phyloP scores from a whole-genome alignment of 2,329 filamentous ascomycete genomes.

The Ascosphaera aggregata region DNA sequence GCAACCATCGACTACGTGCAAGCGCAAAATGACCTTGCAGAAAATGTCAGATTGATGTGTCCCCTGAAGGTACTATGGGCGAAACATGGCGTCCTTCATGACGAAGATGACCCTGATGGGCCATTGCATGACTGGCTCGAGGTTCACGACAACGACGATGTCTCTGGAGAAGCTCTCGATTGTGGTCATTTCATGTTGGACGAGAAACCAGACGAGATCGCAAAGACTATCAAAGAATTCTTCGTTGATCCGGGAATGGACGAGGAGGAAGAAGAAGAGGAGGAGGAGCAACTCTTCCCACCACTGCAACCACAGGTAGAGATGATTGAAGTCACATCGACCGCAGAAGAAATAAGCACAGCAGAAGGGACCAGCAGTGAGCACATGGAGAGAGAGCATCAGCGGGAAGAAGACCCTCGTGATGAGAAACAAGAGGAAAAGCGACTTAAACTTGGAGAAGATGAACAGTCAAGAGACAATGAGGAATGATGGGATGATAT shows the following conservation, averaged over 20 bases:
- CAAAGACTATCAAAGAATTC: conserved; percentile 20
- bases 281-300: too few species aligned
- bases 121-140: conserved; percentile 26
- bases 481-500: background rate
- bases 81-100: conserved; percentile 16
- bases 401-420: too few species aligned
- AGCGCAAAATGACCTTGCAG: conserved; percentile 22
- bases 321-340: too few species aligned
- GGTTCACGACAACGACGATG: conserved; percentile 15
- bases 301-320: too few species aligned
- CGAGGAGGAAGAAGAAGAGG: background rate
- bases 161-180: conserved; percentile 21
- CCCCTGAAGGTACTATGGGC: conserved; percentile 30
- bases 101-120: conserved; percentile 26
- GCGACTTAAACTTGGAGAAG: too few species aligned
- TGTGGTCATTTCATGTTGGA: conserved; percentile 30
- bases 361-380: too few species aligned
- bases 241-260: conserved; percentile 6
- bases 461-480: background rate
- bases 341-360: too few species aligned
- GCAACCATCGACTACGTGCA: conserved; percentile 29
- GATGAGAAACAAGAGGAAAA: too few species aligned
- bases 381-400: too few species aligned
- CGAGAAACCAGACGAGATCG: conserved; percentile 25
- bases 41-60: conserved; percentile 21